These are phyloP conservation scores for Aspergillus carbonarius DNA, from an alignment of 2,329 filamentous ascomycete species.

Conservation along the genomic window DNA sequence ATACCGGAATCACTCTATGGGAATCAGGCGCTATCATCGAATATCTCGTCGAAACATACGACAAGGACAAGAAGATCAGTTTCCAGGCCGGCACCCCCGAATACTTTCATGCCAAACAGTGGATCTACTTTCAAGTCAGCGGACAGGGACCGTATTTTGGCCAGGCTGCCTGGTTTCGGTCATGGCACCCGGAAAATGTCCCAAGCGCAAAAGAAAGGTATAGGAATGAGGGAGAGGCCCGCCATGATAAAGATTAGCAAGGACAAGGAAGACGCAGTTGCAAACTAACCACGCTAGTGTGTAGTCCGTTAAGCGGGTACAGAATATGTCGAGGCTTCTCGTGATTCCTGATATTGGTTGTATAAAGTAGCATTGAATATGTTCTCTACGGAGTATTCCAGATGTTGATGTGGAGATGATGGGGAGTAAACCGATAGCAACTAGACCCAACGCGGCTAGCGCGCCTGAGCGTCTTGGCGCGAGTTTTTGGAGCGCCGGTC, in stretches of 20 bases:
- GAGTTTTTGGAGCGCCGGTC: constrained; percentile 36
- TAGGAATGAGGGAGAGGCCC: constrained; percentile 33
- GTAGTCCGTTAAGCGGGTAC: not conserved
- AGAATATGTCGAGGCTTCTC: too few species aligned
- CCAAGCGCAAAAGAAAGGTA: constrained; percentile 47
- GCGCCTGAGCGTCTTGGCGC: constrained; percentile 29
- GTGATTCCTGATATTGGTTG: too few species aligned
- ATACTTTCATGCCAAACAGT: constrained; percentile 43
- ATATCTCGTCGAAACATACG: constrained; percentile 48
- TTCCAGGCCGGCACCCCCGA: constrained; percentile 37
- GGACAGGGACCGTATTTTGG: constrained; percentile 54
- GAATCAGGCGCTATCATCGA: constrained; percentile 48
- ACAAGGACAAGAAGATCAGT: constrained; percentile 39
- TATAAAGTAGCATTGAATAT: not conserved
- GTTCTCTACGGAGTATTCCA: too few species aligned
- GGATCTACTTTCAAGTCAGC: constrained; percentile 47
- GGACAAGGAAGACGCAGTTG: constrained; percentile 13
- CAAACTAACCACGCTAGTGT: not conserved
- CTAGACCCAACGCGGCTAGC: constrained; percentile 19
- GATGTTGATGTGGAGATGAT: not conserved
- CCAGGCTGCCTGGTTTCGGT: constrained; percentile 46
- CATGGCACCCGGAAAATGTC: constrained; percentile 45
- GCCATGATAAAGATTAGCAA: constrained; percentile 25
- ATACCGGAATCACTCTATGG: constrained; percentile 43
- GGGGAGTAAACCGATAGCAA: not conserved